Evolutionary conservation across 768 basidiomycete genomes (phyloP), one percentile per base, ranked within the genome.

Genomic region (Asterophora lycoperdoides): DNA sequence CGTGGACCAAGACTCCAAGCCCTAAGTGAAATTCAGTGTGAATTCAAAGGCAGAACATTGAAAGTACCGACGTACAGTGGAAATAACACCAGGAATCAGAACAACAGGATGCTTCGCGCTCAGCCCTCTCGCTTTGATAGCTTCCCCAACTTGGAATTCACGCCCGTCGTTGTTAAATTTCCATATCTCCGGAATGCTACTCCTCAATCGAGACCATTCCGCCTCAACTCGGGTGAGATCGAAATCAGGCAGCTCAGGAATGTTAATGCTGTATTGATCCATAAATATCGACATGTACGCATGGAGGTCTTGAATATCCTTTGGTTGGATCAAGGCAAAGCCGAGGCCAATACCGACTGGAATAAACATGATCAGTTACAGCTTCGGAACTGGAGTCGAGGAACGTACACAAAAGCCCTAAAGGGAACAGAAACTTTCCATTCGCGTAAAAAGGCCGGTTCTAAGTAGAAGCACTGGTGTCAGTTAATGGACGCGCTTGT

Each of bases 1-100:
- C 0, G 95, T 95, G 4, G 89, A 86, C 95, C 96, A 99, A 6
- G 89, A 93, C 62, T 97, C 94, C 50, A 97, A 70, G 4, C 88
- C 85, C 80, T 89, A 52, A 5, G 20, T 19, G 17, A 19, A 19
- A 26, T 23, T 18, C 15, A 18, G 19, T 44, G n/a, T 35, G 39
- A 51, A 42, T 46, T 20, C 36, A 23, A 23, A 15, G 28, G 6
- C 38, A 28, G 28, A 7, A 34, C 29, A n/a, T n/a, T n/a, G n/a
- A n/a, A 18, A 43, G 41, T 44, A 13, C 23, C 13, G 18, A 64
- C 80, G 45, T 52, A 87, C 89, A 1, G 93, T 94, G 1, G 90
- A 93, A 32, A 94, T 83, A 43, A 95, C 85, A 1, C 93, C 93
- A 4, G 93, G 93, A 19, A 94, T 78, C n/a, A 96, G 70, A 2